A percentile compares a stretch with the other conserved stretches of the same genome.
Conservation (phyloP, 179 eudicot genomes). For the Pouteria campechiana region DNA sequence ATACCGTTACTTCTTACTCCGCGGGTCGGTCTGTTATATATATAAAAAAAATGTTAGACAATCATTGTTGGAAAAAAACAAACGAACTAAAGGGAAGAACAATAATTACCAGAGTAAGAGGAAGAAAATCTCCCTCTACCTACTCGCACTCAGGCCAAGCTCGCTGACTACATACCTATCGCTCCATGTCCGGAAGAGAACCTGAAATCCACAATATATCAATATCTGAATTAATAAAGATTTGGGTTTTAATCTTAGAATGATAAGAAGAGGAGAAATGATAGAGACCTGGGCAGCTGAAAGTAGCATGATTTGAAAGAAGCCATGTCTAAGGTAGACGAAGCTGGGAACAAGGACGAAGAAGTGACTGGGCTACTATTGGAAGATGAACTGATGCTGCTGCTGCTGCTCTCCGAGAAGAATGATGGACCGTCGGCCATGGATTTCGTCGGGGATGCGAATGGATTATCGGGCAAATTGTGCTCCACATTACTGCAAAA, state of each 20-base stretch:
- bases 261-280: not conserved
- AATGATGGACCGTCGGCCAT: constrained; percentile 28
- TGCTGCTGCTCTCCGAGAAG: constrained; percentile 6
- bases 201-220: constrained; percentile 18
- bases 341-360: constrained; percentile 35
- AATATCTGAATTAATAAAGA: no score
- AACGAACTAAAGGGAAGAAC: not conserved
- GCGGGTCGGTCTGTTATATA: constrained; percentile 23
- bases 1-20: no score
- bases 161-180: constrained; percentile 59
- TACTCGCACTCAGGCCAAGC: constrained; percentile 10
- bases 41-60: constrained; percentile 4
- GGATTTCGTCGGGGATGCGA: constrained; percentile 57
- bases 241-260: no score
- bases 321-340: constrained; percentile 49
- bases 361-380: constrained; percentile 28
- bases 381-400: constrained; percentile 10
- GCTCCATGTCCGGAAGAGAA: constrained; percentile 74
- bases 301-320: constrained; percentile 62
- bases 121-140: constrained; percentile 4
- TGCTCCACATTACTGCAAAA: constrained; percentile 57
- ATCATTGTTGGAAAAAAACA: constrained; percentile 5
- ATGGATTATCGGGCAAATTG: constrained; percentile 76
- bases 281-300: constrained; percentile 59
- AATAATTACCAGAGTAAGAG: not conserved